Evolutionary conservation across 139 green algal species (phyloP).

Genomic region (Pseudopediastrum boryanum): DNA sequence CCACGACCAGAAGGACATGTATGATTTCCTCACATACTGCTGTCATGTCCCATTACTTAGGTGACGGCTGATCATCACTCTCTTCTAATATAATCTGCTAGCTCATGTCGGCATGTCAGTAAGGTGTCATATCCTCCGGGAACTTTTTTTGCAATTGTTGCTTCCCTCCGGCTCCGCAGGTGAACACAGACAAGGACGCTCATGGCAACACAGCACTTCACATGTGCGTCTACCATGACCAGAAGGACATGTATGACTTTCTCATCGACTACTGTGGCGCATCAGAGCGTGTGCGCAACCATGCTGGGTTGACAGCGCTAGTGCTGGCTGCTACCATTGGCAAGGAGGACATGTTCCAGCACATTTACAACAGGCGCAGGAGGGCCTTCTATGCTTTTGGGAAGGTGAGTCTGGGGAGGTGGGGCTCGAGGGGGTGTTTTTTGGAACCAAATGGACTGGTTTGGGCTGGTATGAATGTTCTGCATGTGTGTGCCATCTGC

Average conservation of each 20-base stretch:
- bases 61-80: no score
- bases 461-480: no score
- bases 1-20: constrained; percentile 58
- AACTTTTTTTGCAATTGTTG: no score
- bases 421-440: no score
- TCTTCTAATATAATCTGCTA: no score
- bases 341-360: constrained; percentile 46
- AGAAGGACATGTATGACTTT: constrained; percentile 66
- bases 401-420: constrained; percentile 19
- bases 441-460: no score
- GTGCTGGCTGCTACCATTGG: constrained; percentile 58
- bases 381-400: constrained; percentile 40
- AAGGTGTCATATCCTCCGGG: no score
- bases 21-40: constrained; percentile 66
- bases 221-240: constrained; percentile 39
- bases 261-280: constrained; percentile 57
- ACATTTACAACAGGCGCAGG: constrained; percentile 63
- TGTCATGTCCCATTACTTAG: no score
- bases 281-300: background rate
- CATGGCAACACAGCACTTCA: constrained; percentile 42
- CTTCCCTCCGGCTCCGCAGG: background rate
- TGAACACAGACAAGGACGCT: constrained; percentile 56
- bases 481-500: no score
- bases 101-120: no score
- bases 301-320: constrained; percentile 49